Evolutionary conservation across 176 grass and related monocot genomes (phyloP), one percentile per base, ranked within the genome.

Genomic region (Aegilops bicornis): DNA sequence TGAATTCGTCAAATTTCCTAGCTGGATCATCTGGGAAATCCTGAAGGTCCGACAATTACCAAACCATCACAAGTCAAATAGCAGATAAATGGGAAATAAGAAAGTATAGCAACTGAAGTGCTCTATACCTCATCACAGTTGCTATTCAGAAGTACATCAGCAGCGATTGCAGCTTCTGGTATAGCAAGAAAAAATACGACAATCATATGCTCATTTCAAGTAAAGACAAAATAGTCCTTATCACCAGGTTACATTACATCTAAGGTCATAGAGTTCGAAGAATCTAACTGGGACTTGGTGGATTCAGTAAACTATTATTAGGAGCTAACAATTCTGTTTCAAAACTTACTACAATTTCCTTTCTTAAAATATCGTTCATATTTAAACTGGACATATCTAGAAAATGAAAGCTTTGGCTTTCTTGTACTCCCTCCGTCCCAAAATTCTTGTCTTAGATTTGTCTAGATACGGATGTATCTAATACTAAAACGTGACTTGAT

Each of bases 1-100:
- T 94, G 75, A 99, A 90, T 76, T 97, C 94, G 27, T 90, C 81
- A 83, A 99, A 99, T 74, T 94, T 97, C 72, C 97, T 86, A 40
- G 92, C 87, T 83, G 88, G 88, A 27, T 97, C 97, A 80, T 86
- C 36, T 10, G 97, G 97, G 37, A 99, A 97, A 90, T 97, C 97
- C 97, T 99, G 69, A 79, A 84, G 39, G 6, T 85, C 79, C 68
- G 23, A 16, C 63, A 83, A 78, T n/a, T 19, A 65, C 64, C 8
- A 65, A 73, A 64, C 17, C 37, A 82, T 82, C 69, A 45, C 16
- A 36, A 45, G 42, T 59, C 32, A 76, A 82, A 30, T 47, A 77
- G 13, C 17, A 71, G 6, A 48, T 48, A 48, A 48, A 48, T 48
- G 45, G 13, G 45, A 48, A 48, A 56, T 4, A 32, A 3, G 42